phyloP scores from a whole-genome alignment of 805 yeast genomes.

The Wickerhamomyces mucosus region DNA sequence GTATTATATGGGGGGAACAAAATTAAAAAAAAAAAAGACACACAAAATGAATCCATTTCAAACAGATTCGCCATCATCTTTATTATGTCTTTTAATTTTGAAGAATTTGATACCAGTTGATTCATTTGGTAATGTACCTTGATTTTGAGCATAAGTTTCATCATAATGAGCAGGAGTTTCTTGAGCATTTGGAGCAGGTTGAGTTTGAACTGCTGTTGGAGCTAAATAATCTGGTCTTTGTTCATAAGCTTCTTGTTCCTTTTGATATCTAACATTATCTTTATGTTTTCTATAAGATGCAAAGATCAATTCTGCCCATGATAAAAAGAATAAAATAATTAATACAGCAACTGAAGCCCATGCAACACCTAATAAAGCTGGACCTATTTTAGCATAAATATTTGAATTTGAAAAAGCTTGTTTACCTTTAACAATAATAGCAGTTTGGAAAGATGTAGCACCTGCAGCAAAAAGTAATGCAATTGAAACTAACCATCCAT shows the following conservation, averaged over 20 bases:
- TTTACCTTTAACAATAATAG: slow-evolving; percentile 66
- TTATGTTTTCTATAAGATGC: slow-evolving; percentile 43
- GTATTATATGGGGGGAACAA: no score
- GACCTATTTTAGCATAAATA: slow-evolving; percentile 40
- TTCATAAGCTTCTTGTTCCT: slow-evolving; percentile 19
- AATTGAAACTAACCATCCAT: slow-evolving; percentile 38
- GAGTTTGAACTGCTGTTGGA: slow-evolving; percentile 8
- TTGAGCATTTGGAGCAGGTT: slow-evolving; percentile 6
- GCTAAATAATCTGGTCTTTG: slow-evolving; percentile 8
- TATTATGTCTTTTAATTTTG: slow-evolving; percentile 53
- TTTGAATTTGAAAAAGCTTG: slow-evolving; percentile 49
- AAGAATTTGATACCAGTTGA: slow-evolving; percentile 63
- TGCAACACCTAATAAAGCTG: slow-evolving; percentile 46
- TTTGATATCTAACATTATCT: slow-evolving; percentile 27
- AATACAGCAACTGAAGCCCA: slow-evolving; percentile 63
- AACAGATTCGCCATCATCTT: slow-evolving; percentile 31
- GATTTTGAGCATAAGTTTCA: slow-evolving; percentile 20
- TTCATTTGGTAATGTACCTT: slow-evolving; percentile 26
- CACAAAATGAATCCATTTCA: slow-evolving; percentile 5
- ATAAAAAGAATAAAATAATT: slow-evolving; percentile 38
- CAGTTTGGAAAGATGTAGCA: slow-evolving; percentile 66
- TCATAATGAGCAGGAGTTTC: slow-evolving; percentile 14
- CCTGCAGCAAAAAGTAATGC: slow-evolving; percentile 48
- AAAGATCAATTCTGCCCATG: slow-evolving; percentile 41
- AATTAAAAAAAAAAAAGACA: not conserved